Evolutionary conservation across 176 grass and related monocot species (phyloP).

Genomic region (Aegilops speltoides): DNA sequence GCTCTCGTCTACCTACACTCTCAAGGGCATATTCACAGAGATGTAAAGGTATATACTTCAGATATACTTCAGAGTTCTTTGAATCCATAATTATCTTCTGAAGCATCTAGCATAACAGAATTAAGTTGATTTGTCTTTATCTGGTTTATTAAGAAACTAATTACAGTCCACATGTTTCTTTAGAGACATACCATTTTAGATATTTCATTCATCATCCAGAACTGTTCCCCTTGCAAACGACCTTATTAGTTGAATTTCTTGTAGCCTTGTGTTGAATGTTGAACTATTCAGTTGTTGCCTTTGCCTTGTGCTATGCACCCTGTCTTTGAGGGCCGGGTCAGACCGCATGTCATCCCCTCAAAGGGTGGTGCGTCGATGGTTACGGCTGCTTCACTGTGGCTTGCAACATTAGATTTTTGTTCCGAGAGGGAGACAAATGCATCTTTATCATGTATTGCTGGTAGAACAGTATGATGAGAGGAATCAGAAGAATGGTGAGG

Average conservation of each 20-base stretch:
- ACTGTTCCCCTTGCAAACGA: background rate
- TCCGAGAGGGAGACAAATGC: background rate
- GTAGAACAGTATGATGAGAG: background rate
- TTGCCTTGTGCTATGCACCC: no score
- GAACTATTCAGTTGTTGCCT: background rate
- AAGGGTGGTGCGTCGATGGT: background rate
- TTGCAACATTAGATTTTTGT: conserved; percentile 4
- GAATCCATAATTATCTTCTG: background rate
- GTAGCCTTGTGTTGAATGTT: conserved; percentile 19
- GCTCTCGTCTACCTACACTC: conserved; percentile 94
- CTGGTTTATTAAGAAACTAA: conserved; percentile 3
- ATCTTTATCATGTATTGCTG: background rate
- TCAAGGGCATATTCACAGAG: conserved; percentile 95
- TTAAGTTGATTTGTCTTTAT: background rate
- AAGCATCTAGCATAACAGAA: conserved; percentile 8
- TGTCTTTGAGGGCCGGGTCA: no score
- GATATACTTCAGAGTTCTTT: background rate
- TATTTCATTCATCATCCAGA: background rate
- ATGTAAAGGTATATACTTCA: conserved; percentile 73
- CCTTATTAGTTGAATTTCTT: background rate
- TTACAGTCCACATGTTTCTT: background rate
- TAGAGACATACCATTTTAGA: background rate
- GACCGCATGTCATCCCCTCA: no score
- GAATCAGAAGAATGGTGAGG: background rate
- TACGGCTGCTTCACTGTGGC: background rate